Conservation (phyloP, 23 red algal species). For the Pyropia yezoensis region DNA sequence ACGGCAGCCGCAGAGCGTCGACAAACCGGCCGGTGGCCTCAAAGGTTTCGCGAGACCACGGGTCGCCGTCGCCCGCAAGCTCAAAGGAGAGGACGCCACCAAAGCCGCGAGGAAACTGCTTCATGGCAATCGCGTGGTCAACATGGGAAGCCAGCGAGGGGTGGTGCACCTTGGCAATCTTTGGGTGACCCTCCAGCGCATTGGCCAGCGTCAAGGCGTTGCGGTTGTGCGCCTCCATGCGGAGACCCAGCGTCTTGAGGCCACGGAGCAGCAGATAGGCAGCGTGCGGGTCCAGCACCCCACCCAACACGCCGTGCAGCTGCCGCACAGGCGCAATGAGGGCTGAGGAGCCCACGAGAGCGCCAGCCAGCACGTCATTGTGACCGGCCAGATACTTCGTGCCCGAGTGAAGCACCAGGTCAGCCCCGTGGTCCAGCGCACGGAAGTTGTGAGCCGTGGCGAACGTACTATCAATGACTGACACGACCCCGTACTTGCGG, state of each 20-base stretch:
- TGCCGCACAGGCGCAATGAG: constrained; percentile 64
- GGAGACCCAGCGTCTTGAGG: constrained; percentile 83
- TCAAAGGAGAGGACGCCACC: constrained; percentile 98
- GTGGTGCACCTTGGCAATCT: constrained; percentile 73
- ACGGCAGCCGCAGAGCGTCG: constrained; percentile 77
- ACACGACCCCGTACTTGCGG: constrained; percentile 36
- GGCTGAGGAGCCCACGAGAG: constrained; percentile 62
- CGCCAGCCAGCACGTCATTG: constrained; percentile 89
- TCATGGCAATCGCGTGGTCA: constrained; percentile 54
- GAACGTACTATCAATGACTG: constrained; percentile 88
- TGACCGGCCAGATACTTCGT: constrained; percentile 99
- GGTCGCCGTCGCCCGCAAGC: constrained; percentile 49
- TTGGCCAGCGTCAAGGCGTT: constrained; percentile 62
- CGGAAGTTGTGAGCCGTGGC: constrained; percentile 85
- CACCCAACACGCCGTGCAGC: constrained; percentile 89
- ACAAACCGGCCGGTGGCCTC: constrained; percentile 70
- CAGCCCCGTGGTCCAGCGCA: constrained; percentile 68
- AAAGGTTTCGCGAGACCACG: constrained; percentile 67
- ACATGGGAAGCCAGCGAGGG: constrained; percentile 54
- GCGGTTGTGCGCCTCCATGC: constrained; percentile 91
- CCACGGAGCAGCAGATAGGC: constrained; percentile 83
- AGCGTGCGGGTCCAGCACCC: constrained; percentile 93
- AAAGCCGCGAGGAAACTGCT: constrained; percentile 47
- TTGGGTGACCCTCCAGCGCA: constrained; percentile 46
- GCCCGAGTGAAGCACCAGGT: constrained; percentile 90